Percentiles rank a stretch among this genome's conserved stretches.
Conservation (phyloP, 352 stramenopile species). For the Globisporangium alternatum region DNA sequence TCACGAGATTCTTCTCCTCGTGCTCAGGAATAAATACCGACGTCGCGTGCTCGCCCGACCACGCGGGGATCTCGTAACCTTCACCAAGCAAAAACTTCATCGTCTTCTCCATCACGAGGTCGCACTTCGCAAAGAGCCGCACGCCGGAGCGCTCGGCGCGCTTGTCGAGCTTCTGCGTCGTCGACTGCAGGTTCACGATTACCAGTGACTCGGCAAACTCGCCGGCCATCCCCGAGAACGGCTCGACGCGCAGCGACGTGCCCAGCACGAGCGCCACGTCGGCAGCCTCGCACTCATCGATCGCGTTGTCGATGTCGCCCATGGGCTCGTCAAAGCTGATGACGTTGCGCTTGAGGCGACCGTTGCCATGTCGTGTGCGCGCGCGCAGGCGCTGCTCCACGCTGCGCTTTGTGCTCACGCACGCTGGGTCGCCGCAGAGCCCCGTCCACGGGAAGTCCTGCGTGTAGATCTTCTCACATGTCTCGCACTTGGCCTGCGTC, state of each 20-base stretch:
- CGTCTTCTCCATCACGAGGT: conserved; percentile 71
- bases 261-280: conserved; percentile 78
- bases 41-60: conserved; percentile 52
- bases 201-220: conserved; percentile 67
- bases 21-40: conserved; percentile 69
- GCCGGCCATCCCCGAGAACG: conserved; percentile 80
- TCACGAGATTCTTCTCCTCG: conserved; percentile 72
- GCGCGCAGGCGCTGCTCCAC: conserved; percentile 59
- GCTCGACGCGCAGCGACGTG: conserved; percentile 73
- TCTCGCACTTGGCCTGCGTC: conserved; percentile 81
- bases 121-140: conserved; percentile 67
- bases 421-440: conserved; percentile 59
- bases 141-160: conserved; percentile 64
- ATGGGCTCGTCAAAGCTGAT: conserved; percentile 81
- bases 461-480: conserved; percentile 83
- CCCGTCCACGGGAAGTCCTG: conserved; percentile 64
- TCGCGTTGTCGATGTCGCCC: conserved; percentile 73
- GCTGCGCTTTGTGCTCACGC: conserved; percentile 61
- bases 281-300: conserved; percentile 74
- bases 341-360: conserved; percentile 68
- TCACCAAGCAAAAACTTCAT: conserved; percentile 69
- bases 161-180: conserved; percentile 67
- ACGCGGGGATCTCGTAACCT: conserved; percentile 56
- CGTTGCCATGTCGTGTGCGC: conserved; percentile 74
- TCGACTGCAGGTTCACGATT: conserved; percentile 77